These are phyloP conservation scores for Corchorus olitorius DNA, from an alignment of 345 rosid species.

Conservation along the genomic window DNA sequence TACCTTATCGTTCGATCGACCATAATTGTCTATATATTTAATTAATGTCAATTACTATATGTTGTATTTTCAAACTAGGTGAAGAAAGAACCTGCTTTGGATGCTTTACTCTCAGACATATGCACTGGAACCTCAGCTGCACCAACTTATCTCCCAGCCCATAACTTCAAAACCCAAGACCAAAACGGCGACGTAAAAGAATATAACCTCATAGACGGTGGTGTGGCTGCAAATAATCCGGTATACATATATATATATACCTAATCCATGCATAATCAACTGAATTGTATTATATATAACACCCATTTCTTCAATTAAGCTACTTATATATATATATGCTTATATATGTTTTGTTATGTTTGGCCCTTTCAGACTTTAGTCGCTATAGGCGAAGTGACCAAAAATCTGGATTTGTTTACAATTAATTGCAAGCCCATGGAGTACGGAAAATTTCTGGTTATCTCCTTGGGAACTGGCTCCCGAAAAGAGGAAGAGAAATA, in stretches of 20 bases:
- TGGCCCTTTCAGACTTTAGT: conserved; percentile 24
- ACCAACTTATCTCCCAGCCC: conserved; percentile 68
- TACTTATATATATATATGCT: not conserved
- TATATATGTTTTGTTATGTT: not conserved
- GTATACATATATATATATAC: conserved; percentile 26
- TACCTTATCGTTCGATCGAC: too few relatives aligned
- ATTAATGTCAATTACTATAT: too few relatives aligned
- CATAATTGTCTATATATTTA: not conserved
- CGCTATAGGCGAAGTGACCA: conserved; percentile 47
- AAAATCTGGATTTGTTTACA: conserved; percentile 41
- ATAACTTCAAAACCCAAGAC: conserved; percentile 40
- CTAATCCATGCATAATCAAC: too few relatives aligned
- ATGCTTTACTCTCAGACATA: conserved; percentile 61
- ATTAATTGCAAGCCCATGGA: conserved; percentile 40
- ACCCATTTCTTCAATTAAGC: not conserved
- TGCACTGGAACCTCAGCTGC: conserved; percentile 69
- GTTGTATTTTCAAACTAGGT: conserved; percentile 23
- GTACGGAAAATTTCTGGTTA: conserved; percentile 47
- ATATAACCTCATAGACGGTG: conserved; percentile 75
- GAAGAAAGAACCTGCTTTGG: conserved; percentile 36
- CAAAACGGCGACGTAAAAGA: conserved; percentile 33
- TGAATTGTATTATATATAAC: not conserved
- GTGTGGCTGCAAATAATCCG: conserved; percentile 82
- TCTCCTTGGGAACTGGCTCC: conserved; percentile 67
- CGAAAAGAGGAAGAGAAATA: conserved; percentile 40